A percentile compares a stretch with the other conserved stretches of the same genome.
Evolutionary conservation across 495 filamentous ascomycete genomes (phyloP).

Genomic region (Aspergillus haitiensis): DNA sequence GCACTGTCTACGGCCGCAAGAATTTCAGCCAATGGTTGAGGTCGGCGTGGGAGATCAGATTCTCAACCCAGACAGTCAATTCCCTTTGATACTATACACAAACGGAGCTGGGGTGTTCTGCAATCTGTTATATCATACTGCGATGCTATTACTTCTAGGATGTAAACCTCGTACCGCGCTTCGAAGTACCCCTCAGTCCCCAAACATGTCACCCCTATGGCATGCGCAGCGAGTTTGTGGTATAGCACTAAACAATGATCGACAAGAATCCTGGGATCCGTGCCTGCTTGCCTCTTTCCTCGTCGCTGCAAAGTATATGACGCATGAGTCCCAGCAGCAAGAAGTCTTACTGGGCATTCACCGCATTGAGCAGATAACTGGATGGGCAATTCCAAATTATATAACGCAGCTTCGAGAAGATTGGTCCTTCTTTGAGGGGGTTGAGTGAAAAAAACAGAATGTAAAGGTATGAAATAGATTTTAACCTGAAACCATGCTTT

Average conservation of each 20-base stretch:
- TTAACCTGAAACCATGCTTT: slow-evolving; percentile 1
- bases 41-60: slow-evolving; percentile 21
- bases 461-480: neutral
- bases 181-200: slow-evolving; percentile 20
- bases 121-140: slow-evolving; percentile 46
- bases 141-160: slow-evolving; percentile 41
- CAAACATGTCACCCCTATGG: slow-evolving; percentile 36
- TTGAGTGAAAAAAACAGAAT: neutral
- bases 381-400: slow-evolving; percentile 32
- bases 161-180: slow-evolving; percentile 38
- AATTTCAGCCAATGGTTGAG: slow-evolving; percentile 39
- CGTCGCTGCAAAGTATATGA: slow-evolving; percentile 38
- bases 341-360: slow-evolving; percentile 33
- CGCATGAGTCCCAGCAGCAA: slow-evolving; percentile 37
- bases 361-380: slow-evolving; percentile 32
- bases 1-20: slow-evolving; percentile 36
- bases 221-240: slow-evolving; percentile 40
- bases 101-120: slow-evolving; percentile 41
- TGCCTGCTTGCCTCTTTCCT: slow-evolving; percentile 39
- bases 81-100: slow-evolving; percentile 43
- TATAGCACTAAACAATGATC: slow-evolving; percentile 41
- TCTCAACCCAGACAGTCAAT: slow-evolving; percentile 25
- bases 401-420: slow-evolving; percentile 25
- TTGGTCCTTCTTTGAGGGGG: slow-evolving; percentile 33
- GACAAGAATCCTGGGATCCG: slow-evolving; percentile 39